phyloP scores from a whole-genome alignment of 2,329 filamentous ascomycete species.

The Colletotrichum eleusines region DNA sequence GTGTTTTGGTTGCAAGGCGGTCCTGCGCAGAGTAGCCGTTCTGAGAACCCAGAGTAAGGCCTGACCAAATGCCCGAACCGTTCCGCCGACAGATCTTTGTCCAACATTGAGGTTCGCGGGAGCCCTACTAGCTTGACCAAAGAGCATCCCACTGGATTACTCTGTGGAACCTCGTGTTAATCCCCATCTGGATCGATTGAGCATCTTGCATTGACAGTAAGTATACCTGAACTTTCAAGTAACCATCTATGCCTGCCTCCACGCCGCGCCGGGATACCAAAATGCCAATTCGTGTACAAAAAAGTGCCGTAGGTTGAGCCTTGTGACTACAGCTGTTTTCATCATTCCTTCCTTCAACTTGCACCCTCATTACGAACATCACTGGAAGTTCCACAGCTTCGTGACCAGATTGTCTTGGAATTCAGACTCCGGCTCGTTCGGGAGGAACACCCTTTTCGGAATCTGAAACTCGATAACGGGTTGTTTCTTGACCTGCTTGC shows the following conservation, averaged over 20 bases:
- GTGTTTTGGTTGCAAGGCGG: background rate
- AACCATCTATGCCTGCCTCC: constrained; percentile 24
- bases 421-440: constrained; percentile 61
- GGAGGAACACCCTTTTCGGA: constrained; percentile 82
- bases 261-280: constrained; percentile 18
- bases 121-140: background rate
- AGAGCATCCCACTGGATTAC: background rate
- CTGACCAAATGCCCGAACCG: background rate
- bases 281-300: constrained; percentile 22
- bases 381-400: constrained; percentile 71
- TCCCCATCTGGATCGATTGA: background rate
- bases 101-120: background rate
- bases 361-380: constrained; percentile 6
- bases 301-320: background rate
- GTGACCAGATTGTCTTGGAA: constrained; percentile 67
- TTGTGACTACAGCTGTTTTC: background rate
- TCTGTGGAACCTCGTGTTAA: background rate
- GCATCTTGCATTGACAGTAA: constrained; percentile 7
- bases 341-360: background rate
- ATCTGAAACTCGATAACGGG: constrained; percentile 96
- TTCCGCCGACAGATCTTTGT: background rate
- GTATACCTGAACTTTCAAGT: constrained; percentile 20
- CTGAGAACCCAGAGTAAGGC: background rate
- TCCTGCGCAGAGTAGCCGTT: background rate
- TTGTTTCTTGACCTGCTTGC: constrained; percentile 84